phyloP scores from a whole-genome alignment of 257 asterid genomes.

The Ocimum tenuiflorum region DNA sequence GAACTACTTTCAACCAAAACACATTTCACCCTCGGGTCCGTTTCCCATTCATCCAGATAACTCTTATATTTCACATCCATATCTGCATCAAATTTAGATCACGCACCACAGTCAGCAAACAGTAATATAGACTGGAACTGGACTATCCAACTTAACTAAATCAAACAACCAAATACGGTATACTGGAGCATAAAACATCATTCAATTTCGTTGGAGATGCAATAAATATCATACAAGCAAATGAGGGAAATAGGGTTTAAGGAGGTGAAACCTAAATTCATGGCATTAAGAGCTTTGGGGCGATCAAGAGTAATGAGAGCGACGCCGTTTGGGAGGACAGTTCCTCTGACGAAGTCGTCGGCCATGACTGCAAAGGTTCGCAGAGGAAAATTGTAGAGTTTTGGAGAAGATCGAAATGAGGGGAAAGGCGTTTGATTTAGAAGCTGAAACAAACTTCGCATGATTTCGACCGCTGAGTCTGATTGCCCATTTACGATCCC shows the following conservation, averaged over 20 bases:
- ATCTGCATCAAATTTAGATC: constrained; percentile 41
- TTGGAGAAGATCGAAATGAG: constrained; percentile 22
- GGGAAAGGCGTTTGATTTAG: constrained; percentile 14
- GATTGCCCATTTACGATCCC: no score
- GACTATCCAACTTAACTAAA: not conserved
- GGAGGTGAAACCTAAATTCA: constrained; percentile 61
- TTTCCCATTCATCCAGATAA: constrained; percentile 85
- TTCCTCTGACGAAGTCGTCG: constrained; percentile 76
- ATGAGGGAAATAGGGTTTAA: not conserved
- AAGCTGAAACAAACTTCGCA: constrained; percentile 25
- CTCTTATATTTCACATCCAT: constrained; percentile 82
- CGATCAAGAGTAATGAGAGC: constrained; percentile 93
- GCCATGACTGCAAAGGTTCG: constrained; percentile 55
- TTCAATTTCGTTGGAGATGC: not conserved
- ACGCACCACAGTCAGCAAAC: constrained; percentile 10
- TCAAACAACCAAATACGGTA: not conserved
- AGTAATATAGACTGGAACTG: not conserved
- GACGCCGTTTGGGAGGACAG: constrained; percentile 68
- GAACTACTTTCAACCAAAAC: constrained; percentile 86
- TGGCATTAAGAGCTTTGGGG: constrained; percentile 90
- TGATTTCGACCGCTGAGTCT: no score
- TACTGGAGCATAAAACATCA: no score
- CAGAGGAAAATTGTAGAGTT: constrained; percentile 21
- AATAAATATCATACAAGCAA: not conserved
- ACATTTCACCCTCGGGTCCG: constrained; percentile 80